These are phyloP conservation scores for Mallotus japonicus DNA, from an alignment of 441 rosid genomes.

Conservation along the genomic window DNA sequence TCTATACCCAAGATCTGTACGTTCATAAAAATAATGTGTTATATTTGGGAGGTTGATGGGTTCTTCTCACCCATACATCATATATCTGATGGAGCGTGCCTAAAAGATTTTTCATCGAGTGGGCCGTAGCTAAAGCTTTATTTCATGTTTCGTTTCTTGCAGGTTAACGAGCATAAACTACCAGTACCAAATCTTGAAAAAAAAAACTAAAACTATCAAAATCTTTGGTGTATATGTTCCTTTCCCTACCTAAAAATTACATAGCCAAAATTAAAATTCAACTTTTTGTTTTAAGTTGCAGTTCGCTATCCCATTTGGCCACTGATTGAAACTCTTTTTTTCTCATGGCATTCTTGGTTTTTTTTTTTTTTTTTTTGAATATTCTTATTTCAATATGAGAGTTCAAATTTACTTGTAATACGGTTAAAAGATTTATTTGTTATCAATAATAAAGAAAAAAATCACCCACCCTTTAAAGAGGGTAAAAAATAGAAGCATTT, in stretches of 20 bases:
- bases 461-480: too few relatives aligned
- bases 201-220: not conserved
- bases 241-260: slow-evolving; percentile 17
- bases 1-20: slow-evolving; percentile 16
- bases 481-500: not conserved
- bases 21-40: slow-evolving; percentile 13
- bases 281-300: not conserved
- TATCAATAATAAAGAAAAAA: not conserved
- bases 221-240: not conserved
- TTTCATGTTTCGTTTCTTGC: slow-evolving; percentile 19
- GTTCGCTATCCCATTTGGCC: not conserved
- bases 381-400: too few relatives aligned
- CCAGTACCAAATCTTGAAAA: slow-evolving; percentile 8
- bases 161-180: slow-evolving; percentile 14
- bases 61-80: slow-evolving; percentile 30
- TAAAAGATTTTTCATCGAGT: slow-evolving; percentile 12
- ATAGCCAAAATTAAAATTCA: not conserved
- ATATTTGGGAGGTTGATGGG: slow-evolving; percentile 26
- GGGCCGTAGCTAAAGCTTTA: slow-evolving; percentile 31
- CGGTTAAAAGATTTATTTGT: not conserved
- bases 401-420: too few relatives aligned
- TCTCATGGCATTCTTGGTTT: not conserved
- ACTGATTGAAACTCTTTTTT: not conserved
- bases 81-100: slow-evolving; percentile 23
- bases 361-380: not conserved